phyloP scores from a whole-genome alignment of 2,329 filamentous ascomycete genomes.

The Lachnellula occidentalis region DNA sequence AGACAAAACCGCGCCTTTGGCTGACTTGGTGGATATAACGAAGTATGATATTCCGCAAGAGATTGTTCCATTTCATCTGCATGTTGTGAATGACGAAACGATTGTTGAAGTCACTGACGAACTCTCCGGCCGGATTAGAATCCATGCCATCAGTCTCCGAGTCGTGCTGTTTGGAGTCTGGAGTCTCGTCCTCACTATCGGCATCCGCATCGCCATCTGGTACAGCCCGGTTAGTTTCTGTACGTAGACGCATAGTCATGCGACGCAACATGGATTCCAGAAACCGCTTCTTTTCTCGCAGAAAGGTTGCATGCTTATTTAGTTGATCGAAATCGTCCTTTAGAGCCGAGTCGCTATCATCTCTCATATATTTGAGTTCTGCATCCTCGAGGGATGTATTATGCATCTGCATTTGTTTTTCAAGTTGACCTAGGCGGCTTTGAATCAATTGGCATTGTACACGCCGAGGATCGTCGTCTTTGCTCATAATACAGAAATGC shows the following conservation, averaged over 20 bases:
- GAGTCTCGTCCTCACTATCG: constrained; percentile 32
- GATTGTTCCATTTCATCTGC: constrained; percentile 98
- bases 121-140: constrained; percentile 68
- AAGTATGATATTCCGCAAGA: constrained; percentile 89
- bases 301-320: constrained; percentile 47
- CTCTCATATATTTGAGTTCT: constrained; percentile 58
- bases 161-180: constrained; percentile 31
- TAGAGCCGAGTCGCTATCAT: constrained; percentile 45
- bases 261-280: constrained; percentile 47
- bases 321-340: constrained; percentile 57
- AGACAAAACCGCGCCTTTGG: constrained; percentile 91
- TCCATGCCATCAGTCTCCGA: constrained; percentile 51
- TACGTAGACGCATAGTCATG: constrained; percentile 30
- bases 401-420: constrained; percentile 72
- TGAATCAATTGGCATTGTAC: constrained; percentile 85
- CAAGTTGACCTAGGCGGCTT: constrained; percentile 71
- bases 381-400: constrained; percentile 67
- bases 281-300: constrained; percentile 54
- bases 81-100: constrained; percentile 97
- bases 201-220: constrained; percentile 32
- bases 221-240: constrained; percentile 20
- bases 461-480: constrained; percentile 78
- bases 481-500: constrained; percentile 92
- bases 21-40: constrained; percentile 97
- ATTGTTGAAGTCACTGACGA: constrained; percentile 93